Conservation (phyloP, 2,329 filamentous ascomycete genomes). For the Corinectria fuckeliana region DNA sequence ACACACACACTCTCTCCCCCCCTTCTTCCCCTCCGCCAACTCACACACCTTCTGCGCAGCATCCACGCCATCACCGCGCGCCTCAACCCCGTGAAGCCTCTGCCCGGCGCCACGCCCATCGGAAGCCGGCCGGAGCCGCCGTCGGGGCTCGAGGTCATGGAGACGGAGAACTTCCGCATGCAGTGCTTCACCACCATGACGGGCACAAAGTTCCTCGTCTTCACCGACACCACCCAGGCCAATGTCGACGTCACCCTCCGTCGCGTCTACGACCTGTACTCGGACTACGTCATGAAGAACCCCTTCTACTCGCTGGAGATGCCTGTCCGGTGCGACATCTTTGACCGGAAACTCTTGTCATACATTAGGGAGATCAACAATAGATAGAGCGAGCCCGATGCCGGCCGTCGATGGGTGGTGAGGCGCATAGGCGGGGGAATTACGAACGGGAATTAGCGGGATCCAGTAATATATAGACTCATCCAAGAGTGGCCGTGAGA, state of each 20-base stretch:
- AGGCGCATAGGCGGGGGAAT: background rate
- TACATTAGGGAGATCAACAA: constrained; percentile 79
- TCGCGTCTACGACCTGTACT: constrained; percentile 91
- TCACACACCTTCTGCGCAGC: constrained; percentile 46
- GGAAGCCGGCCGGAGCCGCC: constrained; percentile 65
- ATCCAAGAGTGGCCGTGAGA: constrained; percentile 1
- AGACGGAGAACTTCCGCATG: constrained; percentile 91
- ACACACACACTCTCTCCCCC: constrained; percentile 10
- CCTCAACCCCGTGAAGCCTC: constrained; percentile 60
- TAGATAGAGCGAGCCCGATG: constrained; percentile 30
- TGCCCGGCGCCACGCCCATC: constrained; percentile 45
- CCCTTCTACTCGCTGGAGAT: constrained; percentile 98
- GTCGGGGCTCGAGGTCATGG: constrained; percentile 88
- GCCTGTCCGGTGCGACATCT: constrained; percentile 94
- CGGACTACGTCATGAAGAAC: constrained; percentile 99
- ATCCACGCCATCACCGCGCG: constrained; percentile 74
- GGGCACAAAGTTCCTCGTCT: constrained; percentile 93
- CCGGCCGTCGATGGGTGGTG: background rate
- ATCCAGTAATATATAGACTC: constrained; percentile 1
- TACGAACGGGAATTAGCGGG: constrained; percentile 16
- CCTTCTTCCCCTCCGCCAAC: constrained; percentile 11
- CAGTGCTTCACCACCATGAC: constrained; percentile 96
- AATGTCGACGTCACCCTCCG: constrained; percentile 85
- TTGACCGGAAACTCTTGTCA: constrained; percentile 83
- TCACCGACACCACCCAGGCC: constrained; percentile 86